phyloP scores from a whole-genome alignment of 2,329 filamentous ascomycete genomes.

The Xylariaceae sp. region DNA sequence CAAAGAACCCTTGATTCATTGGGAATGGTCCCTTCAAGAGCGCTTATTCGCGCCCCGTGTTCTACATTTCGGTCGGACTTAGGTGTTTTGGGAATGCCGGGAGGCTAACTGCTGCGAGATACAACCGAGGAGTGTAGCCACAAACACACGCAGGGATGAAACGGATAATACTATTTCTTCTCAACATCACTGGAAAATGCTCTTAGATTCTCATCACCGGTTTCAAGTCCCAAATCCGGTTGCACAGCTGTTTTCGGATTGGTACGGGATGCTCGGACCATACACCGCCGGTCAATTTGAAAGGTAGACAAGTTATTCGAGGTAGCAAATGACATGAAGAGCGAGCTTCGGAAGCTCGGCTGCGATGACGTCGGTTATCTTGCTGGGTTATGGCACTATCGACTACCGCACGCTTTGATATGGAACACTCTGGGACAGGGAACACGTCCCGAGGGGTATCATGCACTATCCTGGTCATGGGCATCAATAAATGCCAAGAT shows the following conservation, averaged over 20 bases:
- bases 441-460: neutral
- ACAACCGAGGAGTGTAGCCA: neutral
- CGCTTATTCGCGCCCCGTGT: constrained; percentile 17
- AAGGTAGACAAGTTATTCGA: neutral
- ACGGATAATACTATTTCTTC: neutral
- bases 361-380: neutral
- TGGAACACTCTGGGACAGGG: neutral
- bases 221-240: neutral
- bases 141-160: neutral
- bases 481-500: neutral
- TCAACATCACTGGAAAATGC: neutral
- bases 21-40: constrained; percentile 2
- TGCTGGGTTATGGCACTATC: neutral
- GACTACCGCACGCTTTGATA: neutral
- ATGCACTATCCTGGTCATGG: neutral
- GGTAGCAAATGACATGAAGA: neutral
- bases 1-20: constrained; percentile 1
- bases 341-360: neutral
- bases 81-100: constrained; percentile 22
- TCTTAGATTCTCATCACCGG: neutral
- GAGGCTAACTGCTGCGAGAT: constrained; percentile 1
- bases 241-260: neutral
- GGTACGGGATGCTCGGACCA: neutral
- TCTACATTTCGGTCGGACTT: constrained; percentile 17
- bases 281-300: neutral